phyloP scores from a whole-genome alignment of 2,329 filamentous ascomycete species.

The Cadophora sp. region DNA sequence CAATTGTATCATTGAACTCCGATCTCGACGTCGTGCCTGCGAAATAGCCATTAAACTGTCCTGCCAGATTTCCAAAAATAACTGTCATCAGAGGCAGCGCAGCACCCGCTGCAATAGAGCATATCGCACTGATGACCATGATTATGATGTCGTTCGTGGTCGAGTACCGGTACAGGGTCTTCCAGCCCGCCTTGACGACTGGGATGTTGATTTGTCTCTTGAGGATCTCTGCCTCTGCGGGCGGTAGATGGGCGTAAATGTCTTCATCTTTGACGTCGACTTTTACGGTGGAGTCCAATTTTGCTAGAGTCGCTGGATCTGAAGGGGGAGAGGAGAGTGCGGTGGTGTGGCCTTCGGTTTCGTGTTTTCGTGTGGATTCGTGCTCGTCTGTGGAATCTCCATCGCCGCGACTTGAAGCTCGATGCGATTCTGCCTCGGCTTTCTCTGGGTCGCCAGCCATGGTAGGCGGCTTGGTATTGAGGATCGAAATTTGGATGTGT shows the following conservation, averaged over 20 bases:
- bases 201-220: conserved; percentile 72
- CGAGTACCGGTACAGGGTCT: conserved; percentile 64
- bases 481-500: neutral
- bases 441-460: conserved; percentile 44
- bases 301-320: conserved; percentile 63
- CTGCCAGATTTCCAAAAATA: conserved; percentile 79
- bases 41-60: conserved; percentile 70
- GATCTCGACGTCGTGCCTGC: conserved; percentile 53
- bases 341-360: conserved; percentile 51
- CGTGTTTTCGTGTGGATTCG: conserved; percentile 31
- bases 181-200: conserved; percentile 67
- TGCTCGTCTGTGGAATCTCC: conserved; percentile 27
- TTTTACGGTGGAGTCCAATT: conserved; percentile 44
- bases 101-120: conserved; percentile 64
- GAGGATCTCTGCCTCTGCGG: conserved; percentile 70
- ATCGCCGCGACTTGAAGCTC: conserved; percentile 35
- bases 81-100: conserved; percentile 63
- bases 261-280: conserved; percentile 51
- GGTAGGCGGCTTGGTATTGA: conserved; percentile 30
- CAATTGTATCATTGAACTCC: conserved; percentile 66
- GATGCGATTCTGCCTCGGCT: conserved; percentile 24
- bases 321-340: conserved; percentile 65
- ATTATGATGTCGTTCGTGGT: conserved; percentile 58
- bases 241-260: conserved; percentile 66
- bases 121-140: conserved; percentile 56